Evolutionary conservation across 768 basidiomycete species (phyloP).

Genomic region (Tephrocybe rancida): DNA sequence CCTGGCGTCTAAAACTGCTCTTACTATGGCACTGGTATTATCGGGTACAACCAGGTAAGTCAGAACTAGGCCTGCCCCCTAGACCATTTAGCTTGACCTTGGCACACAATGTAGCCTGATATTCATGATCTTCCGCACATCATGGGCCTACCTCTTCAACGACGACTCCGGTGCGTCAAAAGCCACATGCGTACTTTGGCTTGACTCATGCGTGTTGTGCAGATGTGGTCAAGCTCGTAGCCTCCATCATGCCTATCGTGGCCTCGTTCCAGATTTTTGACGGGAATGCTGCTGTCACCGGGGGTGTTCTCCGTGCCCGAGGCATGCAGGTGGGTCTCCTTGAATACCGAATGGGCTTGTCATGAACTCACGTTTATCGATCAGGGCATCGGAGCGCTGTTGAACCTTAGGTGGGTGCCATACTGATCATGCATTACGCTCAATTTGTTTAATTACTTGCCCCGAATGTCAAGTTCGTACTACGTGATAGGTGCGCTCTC

Average conservation of each 20-base stretch:
- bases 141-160: conserved; percentile 78
- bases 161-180: conserved; percentile 48
- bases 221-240: conserved; percentile 62
- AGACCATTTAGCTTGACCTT: too few species aligned
- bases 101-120: conserved; percentile 6
- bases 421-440: neutral
- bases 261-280: conserved; percentile 86
- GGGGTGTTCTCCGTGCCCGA: conserved; percentile 78
- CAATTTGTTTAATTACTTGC: neutral
- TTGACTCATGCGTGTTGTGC: neutral
- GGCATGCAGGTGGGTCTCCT: conserved; percentile 64
- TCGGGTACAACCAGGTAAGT: conserved; percentile 61
- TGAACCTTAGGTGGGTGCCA: conserved; percentile 64
- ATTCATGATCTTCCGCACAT: conserved; percentile 52
- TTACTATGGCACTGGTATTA: conserved; percentile 64
- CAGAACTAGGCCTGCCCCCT: neutral
- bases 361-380: neutral
- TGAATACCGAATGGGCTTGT: neutral
- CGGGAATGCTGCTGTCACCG: conserved; percentile 62
- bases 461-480: conserved; percentile 53
- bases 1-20: conserved; percentile 45
- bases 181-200: neutral
- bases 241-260: conserved; percentile 71
- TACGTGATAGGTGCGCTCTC: conserved; percentile 63
- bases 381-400: conserved; percentile 70